Evolutionary conservation across 1,284 basidiomycete genomes (phyloP), one percentile per base, ranked within the genome.

Genomic region (Puccinia novopanici): DNA sequence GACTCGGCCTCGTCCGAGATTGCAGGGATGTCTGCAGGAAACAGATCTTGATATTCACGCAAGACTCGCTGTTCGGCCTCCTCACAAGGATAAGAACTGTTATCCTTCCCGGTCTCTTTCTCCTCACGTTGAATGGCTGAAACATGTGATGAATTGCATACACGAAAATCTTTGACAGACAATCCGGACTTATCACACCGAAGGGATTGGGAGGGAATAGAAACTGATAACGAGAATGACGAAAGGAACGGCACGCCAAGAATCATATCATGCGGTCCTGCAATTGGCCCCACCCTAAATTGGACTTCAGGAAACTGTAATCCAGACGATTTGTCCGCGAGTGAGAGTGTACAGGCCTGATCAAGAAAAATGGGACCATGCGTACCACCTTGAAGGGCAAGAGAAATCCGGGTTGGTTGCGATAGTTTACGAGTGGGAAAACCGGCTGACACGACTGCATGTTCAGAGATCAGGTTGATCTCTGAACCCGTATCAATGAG

Each of bases 161-260:
- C 2, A 12, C 59, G n/a, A n/a, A 13, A 71, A 19, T 71, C 50
- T 1, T 19, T 19, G 13, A 71, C 17, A 48, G 17, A 27, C 9
- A n/a, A 17, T 1, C 22, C 42, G 9, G 68, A 50, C 27, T 24
- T 17, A 71, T 71, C 40, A 24, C 68, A 71, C 13, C 42, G 17
- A 13, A 67, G 0, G 42, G 37, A n/a, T 45, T 71, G 68, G 2
- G 24, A 19, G 3, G 19, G n/a, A 5, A 71, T 22, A 2, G 68
- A 71, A 9, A 71, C 50, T 2, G 68, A 71, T 17, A 71, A n/a
- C 0, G 42, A 19, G 27, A 71, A 71, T 1, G 8, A 24, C 3
- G 68, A 48, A 9, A 71, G 24, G 68, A 71, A 71, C 1, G 68
- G 68, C 1, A 30, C 48, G 1, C 68, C 68, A 2, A 71, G n/a